phyloP scores from a whole-genome alignment of 2,329 filamentous ascomycete genomes.

The Stagonosporopsis vannaccii region DNA sequence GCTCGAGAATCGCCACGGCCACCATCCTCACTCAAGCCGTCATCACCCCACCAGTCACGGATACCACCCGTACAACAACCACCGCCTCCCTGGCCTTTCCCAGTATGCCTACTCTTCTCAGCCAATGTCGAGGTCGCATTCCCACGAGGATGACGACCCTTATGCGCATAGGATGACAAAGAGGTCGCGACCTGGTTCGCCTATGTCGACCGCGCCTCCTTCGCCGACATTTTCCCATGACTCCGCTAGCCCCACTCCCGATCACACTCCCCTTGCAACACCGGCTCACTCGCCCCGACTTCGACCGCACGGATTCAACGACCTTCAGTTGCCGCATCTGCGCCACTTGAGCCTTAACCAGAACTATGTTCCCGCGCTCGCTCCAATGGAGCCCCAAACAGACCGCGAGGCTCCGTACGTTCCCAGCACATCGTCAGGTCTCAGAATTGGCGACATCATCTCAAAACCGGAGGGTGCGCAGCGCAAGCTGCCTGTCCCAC shows the following conservation, averaged over 20 bases:
- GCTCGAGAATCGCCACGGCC: slow-evolving; percentile 66
- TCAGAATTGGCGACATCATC: slow-evolving; percentile 92
- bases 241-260: slow-evolving; percentile 91
- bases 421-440: slow-evolving; percentile 66
- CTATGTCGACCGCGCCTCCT: slow-evolving; percentile 92
- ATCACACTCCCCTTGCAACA: slow-evolving; percentile 97
- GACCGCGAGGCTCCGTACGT: slow-evolving; percentile 67
- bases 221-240: slow-evolving; percentile 97
- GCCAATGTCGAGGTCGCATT: slow-evolving; percentile 90
- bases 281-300: slow-evolving; percentile 94
- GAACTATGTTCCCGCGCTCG: slow-evolving; percentile 65
- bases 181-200: slow-evolving; percentile 90
- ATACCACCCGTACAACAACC: slow-evolving; percentile 58
- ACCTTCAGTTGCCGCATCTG: slow-evolving; percentile 86
- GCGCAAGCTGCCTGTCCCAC: slow-evolving; percentile 88
- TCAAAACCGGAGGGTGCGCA: slow-evolving; percentile 85
- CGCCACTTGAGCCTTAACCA: slow-evolving; percentile 74
- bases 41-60: slow-evolving; percentile 52
- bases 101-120: slow-evolving; percentile 70
- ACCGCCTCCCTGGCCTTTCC: slow-evolving; percentile 64
- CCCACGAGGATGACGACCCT: slow-evolving; percentile 82
- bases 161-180: slow-evolving; percentile 80
- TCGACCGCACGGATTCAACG: slow-evolving; percentile 73
- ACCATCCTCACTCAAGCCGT: slow-evolving; percentile 49
- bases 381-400: slow-evolving; percentile 73